Conservation (phyloP, 176 grass and related monocot genomes). For the Pontederia crassipes region DNA sequence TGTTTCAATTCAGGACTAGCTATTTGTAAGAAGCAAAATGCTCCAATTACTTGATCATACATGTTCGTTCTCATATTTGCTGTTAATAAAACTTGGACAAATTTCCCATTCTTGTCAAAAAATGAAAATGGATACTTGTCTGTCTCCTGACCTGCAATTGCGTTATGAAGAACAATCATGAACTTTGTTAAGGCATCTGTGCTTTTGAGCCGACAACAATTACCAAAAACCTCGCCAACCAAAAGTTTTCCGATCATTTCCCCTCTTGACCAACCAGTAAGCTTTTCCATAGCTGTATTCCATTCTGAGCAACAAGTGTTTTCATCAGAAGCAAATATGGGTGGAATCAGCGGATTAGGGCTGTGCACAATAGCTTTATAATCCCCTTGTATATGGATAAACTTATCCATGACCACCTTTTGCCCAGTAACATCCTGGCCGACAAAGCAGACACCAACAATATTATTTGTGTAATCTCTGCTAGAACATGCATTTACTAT, state of each 20-base stretch:
- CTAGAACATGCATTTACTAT: conserved; percentile 92
- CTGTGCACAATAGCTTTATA: conserved; percentile 94
- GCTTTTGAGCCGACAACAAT: conserved; percentile 70
- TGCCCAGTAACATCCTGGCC: conserved; percentile 87
- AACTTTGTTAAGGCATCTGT: conserved; percentile 86
- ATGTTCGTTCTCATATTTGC: conserved; percentile 72
- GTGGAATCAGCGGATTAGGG: conserved; percentile 87
- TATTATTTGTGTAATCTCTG: conserved; percentile 71
- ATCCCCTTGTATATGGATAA: conserved; percentile 95
- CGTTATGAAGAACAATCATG: conserved; percentile 88
- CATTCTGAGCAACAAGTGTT: conserved; percentile 94
- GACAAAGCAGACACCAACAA: conserved; percentile 82
- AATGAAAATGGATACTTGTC: conserved; percentile 89
- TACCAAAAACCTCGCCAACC: conserved; percentile 86
- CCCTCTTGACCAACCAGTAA: conserved; percentile 80
- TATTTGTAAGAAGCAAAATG: conserved; percentile 96
- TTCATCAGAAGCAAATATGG: conserved; percentile 97
- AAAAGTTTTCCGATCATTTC: conserved; percentile 75
- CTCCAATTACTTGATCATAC: conserved; percentile 62
- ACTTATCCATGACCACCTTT: conserved; percentile 98
- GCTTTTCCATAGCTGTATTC: conserved; percentile 96
- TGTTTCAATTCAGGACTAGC: conserved; percentile 85
- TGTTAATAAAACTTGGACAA: conserved; percentile 77
- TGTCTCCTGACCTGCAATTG: conserved; percentile 72
- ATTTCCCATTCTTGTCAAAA: conserved; percentile 86